Conservation (phyloP, 306 rosid genomes). For the Parietaria judaica region DNA sequence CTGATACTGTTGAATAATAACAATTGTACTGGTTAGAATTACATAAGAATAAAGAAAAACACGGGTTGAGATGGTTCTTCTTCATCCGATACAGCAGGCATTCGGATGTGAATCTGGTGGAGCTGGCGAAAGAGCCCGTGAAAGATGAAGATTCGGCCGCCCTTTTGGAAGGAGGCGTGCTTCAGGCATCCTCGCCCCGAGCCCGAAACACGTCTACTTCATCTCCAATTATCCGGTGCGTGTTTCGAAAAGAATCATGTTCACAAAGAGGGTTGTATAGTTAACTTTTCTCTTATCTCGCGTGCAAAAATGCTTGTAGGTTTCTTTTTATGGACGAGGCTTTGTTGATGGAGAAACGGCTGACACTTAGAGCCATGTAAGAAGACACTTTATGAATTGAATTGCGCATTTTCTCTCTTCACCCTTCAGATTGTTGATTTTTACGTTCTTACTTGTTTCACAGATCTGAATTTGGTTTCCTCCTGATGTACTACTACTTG, state of each 20-base stretch:
- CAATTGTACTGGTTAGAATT: no score
- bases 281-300: slow-evolving; percentile 18
- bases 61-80: no score
- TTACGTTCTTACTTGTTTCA: slow-evolving; percentile 5
- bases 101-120: slow-evolving; percentile 65
- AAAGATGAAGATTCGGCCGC: slow-evolving; percentile 68
- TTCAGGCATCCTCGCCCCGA: slow-evolving; percentile 48
- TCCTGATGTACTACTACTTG: slow-evolving; percentile 62
- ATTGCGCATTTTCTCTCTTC: slow-evolving; percentile 2
- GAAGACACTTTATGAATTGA: slow-evolving; percentile 25
- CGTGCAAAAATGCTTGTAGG: slow-evolving; percentile 33
- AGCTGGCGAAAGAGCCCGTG: slow-evolving; percentile 34
- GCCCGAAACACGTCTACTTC: slow-evolving; percentile 40
- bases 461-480: slow-evolving; percentile 80
- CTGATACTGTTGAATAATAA: no score
- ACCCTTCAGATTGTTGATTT: slow-evolving; percentile 17
- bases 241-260: neutral
- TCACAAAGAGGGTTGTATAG: slow-evolving; percentile 11
- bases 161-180: slow-evolving; percentile 65
- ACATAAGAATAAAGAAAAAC: no score
- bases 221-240: slow-evolving; percentile 55
- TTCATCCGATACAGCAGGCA: slow-evolving; percentile 35
- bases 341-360: slow-evolving; percentile 78
- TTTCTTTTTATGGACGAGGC: slow-evolving; percentile 67
- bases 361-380: slow-evolving; percentile 89